Evolutionary conservation across 345 rosid species (phyloP), one percentile per base, ranked within the genome.

Genomic region (Boechera retrofracta): DNA sequence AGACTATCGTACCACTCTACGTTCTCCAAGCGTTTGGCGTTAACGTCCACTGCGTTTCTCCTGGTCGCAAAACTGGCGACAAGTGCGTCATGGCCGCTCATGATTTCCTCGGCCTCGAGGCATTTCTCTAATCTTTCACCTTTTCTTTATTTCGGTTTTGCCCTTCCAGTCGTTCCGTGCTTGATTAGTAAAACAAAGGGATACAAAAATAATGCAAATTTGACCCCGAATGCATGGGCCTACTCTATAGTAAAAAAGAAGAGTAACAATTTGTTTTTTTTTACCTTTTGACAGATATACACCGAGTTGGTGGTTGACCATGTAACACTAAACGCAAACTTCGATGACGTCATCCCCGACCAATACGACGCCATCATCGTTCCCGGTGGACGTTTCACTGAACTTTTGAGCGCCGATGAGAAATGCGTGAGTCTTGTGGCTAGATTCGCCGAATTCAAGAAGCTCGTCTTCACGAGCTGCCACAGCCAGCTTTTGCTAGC

Each of bases 321-420:
- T 57, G 71, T 85, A 72, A 77, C 77, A 8, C 80, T 86, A 62
- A 84, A 84, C 60, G 76, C 89, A 12, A 77, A 73, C 65, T 86
- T 83, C 45, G 73, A 84, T 15, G 82, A 79, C 8, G 76, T 85
- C 41, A 42, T 59, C 13, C 69, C 67, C 0, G 84, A 79, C 51
- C 63, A 77, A 64, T 86, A 86, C 41, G 88, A 86, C 51, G 75
- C 81, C 21, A 76, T 86, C 63, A 55, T 81, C 8, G 15, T 86
- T 54, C 89, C 86, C 2, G 86, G 89, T 4, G 89, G 89, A 11
- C 81, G 86, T 49, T 84, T 81, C 80, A 70, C 83, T 0, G 86
- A 86, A 52, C 78, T 75, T 32, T 60, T 86, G 10, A 84, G 85
- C 33, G 61, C 81, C 0, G 80, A 86, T 10, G 84, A 81, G 47